A percentile compares a stretch with the other conserved stretches of the same genome.
Conservation (phyloP, 1,139 yeast genomes). For the Neolecta irregularis region DNA sequence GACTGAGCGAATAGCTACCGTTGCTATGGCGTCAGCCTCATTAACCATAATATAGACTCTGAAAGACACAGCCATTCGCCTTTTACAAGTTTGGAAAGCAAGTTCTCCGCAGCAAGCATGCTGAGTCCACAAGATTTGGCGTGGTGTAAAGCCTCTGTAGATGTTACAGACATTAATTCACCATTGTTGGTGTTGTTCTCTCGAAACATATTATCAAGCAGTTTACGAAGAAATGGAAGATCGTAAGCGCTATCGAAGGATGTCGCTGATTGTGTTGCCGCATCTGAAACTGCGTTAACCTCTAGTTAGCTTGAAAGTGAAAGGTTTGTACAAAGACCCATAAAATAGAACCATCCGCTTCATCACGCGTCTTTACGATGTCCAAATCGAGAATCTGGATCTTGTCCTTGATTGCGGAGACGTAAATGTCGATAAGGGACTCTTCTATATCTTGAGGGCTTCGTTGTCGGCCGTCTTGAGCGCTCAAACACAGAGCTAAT, state of each 20-base stretch:
- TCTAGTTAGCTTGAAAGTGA: background rate
- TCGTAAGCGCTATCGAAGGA: constrained; percentile 2
- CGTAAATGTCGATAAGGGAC: background rate
- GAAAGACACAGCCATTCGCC: constrained; percentile 5
- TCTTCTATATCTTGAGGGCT: constrained; percentile 8
- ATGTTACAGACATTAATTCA: constrained; percentile 3
- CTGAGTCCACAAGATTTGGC: background rate
- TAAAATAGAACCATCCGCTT: background rate
- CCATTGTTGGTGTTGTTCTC: constrained; percentile 1
- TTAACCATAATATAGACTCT: no score
- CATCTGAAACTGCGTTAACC: constrained; percentile 1
- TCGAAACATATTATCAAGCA: constrained; percentile 4
- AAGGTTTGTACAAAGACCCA: constrained; percentile 1
- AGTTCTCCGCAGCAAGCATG: constrained; percentile 1
- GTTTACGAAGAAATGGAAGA: constrained; percentile 1
- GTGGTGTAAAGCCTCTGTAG: constrained; percentile 1
- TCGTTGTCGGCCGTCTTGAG: constrained; percentile 13
- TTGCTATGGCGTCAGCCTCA: no score
- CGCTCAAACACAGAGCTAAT: no score
- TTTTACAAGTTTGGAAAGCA: constrained; percentile 2
- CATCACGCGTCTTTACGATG: constrained; percentile 3
- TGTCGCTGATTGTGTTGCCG: constrained; percentile 2
- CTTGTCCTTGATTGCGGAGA: constrained; percentile 1
- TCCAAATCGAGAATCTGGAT: constrained; percentile 2
- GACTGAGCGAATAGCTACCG: constrained; percentile 7